phyloP scores from a whole-genome alignment of 371 early-diverging fungal genomes.

The Umbelopsis sp. region DNA sequence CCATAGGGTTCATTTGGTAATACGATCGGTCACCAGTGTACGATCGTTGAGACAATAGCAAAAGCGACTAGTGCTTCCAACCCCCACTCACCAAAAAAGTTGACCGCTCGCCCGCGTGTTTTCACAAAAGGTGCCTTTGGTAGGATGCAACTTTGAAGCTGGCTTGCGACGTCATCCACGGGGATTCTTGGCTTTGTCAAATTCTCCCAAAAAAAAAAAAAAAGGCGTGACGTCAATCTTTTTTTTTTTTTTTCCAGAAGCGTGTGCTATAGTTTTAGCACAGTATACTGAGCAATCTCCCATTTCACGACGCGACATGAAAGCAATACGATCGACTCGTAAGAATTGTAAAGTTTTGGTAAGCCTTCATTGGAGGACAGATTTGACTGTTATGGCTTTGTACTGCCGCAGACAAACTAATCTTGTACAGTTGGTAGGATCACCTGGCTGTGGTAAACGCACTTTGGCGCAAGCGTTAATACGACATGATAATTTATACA shows the following conservation, averaged over 20 bases:
- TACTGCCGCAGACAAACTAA: not conserved
- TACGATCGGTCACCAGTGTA: not conserved
- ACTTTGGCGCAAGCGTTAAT: conserved; percentile 36
- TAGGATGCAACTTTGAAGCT: conserved; percentile 9
- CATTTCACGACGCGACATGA: too few relatives aligned
- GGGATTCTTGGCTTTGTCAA: not conserved
- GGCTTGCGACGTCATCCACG: conserved; percentile 17
- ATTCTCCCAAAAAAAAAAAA: not conserved
- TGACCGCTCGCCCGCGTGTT: conserved; percentile 18
- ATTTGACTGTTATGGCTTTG: not conserved
- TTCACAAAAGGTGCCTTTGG: conserved; percentile 13
- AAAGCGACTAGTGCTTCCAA: not conserved
- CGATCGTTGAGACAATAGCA: not conserved
- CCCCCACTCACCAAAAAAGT: conserved; percentile 19
- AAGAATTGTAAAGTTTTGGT: conserved; percentile 40
- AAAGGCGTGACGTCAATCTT: not conserved
- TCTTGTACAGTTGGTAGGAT: conserved; percentile 36
- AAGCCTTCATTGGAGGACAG: not conserved
- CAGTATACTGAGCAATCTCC: too few relatives aligned
- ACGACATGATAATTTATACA: conserved; percentile 27
- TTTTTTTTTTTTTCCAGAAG: not conserved
- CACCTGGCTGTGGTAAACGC: conserved; percentile 36
- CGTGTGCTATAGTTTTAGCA: too few relatives aligned
- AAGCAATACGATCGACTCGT: conserved; percentile 35
- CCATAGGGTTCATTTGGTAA: not conserved